Evolutionary conservation across 1,139 yeast genomes (phyloP).

Genomic region (Kluyveromyces marxianus): DNA sequence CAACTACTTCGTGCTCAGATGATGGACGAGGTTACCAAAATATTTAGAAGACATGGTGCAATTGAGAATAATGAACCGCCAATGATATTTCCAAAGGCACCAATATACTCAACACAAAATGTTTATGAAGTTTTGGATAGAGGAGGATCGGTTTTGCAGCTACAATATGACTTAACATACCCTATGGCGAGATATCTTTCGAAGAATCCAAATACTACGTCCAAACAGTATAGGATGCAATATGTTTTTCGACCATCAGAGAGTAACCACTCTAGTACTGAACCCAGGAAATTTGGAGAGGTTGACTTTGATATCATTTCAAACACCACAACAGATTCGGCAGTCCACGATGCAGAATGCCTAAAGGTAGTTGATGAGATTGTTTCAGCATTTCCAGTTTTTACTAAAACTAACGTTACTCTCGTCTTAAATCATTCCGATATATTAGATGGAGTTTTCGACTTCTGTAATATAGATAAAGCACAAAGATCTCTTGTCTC

Average conservation of each 20-base stretch:
- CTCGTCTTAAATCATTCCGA: slow-evolving; percentile 75
- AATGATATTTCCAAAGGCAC: slow-evolving; percentile 71
- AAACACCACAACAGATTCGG: slow-evolving; percentile 38
- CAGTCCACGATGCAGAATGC: slow-evolving; percentile 78
- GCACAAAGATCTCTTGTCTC: slow-evolving; percentile 64
- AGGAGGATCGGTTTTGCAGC: slow-evolving; percentile 77
- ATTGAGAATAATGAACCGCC: slow-evolving; percentile 59
- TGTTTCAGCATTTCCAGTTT: slow-evolving; percentile 55
- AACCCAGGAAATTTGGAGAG: slow-evolving; percentile 73
- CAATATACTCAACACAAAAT: slow-evolving; percentile 53
- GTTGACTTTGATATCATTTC: slow-evolving; percentile 79
- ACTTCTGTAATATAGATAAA: slow-evolving; percentile 69
- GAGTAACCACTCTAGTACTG: slow-evolving; percentile 46
- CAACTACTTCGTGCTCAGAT: slow-evolving; percentile 38
- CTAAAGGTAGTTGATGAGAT: slow-evolving; percentile 75
- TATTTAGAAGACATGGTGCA: slow-evolving; percentile 82
- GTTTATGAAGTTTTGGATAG: slow-evolving; percentile 77
- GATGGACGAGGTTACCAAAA: slow-evolving; percentile 45
- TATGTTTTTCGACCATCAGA: slow-evolving; percentile 69
- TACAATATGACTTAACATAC: slow-evolving; percentile 81
- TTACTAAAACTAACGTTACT: slow-evolving; percentile 45
- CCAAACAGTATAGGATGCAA: slow-evolving; percentile 65
- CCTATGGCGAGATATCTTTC: slow-evolving; percentile 86
- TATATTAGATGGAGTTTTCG: slow-evolving; percentile 64
- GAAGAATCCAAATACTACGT: slow-evolving; percentile 41